Evolutionary conservation across 2,329 filamentous ascomycete genomes (phyloP).

Genomic region (Hirsutella thompsonii): DNA sequence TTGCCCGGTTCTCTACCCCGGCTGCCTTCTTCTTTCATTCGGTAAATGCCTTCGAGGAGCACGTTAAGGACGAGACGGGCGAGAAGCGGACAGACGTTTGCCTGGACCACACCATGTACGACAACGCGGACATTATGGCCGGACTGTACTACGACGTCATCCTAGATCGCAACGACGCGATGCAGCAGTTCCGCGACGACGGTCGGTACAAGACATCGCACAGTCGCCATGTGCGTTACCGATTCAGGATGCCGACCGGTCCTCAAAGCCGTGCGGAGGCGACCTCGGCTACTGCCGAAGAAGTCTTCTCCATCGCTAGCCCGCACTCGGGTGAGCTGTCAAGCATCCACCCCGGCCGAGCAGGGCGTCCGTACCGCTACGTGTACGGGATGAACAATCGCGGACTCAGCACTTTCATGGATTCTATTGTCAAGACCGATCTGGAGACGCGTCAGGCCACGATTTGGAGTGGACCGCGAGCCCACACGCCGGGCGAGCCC

Average conservation of each 20-base stretch:
- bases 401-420: conserved; percentile 46
- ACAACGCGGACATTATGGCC: conserved; percentile 51
- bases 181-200: conserved; percentile 28
- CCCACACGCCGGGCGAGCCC: conserved; percentile 56
- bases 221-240: conserved; percentile 29
- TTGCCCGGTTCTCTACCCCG: conserved; percentile 54
- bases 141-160: conserved; percentile 59
- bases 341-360: conserved; percentile 46
- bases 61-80: conserved; percentile 19
- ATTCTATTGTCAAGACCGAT: conserved; percentile 55
- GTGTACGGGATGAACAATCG: conserved; percentile 45
- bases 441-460: conserved; percentile 34
- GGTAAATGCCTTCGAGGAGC: conserved; percentile 63
- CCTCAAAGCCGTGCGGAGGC: conserved; percentile 4
- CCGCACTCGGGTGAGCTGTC: conserved; percentile 51
- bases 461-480: conserved; percentile 43
- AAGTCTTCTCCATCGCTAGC: conserved; percentile 32
- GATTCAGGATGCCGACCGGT: conserved; percentile 21
- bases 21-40: conserved; percentile 71
- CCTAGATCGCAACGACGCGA: conserved; percentile 35
- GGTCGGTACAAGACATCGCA: conserved; percentile 22
- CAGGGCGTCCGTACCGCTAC: conserved; percentile 42
- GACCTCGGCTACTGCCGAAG: conserved; percentile 12
- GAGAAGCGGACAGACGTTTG: conserved; percentile 33
- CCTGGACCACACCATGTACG: conserved; percentile 53